Base-by-base conservation (phyloP, 768 basidiomycete genomes). In the Polyporus arcularius region DNA sequence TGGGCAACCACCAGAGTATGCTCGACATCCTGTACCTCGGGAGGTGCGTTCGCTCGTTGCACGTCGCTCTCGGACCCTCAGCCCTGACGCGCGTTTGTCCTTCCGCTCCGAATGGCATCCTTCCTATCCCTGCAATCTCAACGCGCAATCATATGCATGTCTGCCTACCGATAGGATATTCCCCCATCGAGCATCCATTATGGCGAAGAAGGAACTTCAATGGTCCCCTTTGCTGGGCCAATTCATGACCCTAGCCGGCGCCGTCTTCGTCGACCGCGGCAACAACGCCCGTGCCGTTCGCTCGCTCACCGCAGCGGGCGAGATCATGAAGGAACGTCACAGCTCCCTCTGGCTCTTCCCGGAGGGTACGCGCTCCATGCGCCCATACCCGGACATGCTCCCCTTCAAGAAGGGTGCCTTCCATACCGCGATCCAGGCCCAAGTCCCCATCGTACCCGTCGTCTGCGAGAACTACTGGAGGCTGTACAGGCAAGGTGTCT, bases 371-470 rank as follows among this genome's bases (percentile, higher is more conserved):
- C 86, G 96, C 39, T 86, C 92, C 46, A 83, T 83, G 58, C 81
- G 82, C 21, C 79, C 87, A 62, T 75, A 80, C 35, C 82, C 89
- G 8, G 81, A 84, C 35, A 75, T 99, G 71, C 80, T 91, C 5
- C 89, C 93, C 3, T 88, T 99, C 80, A 99, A 99, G 81, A 99
- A 98, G 74, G 97, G 97, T 42, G 96, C 94, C 3, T 98, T 98
- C 81, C 95, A 98, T 72, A 83, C 98, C 52, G 97, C 97, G 31
- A 82, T 98, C 28, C 88, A 95, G 74, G 87, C 93, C 12, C 86
- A 90, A 32, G 82, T 98, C 48, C 96, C 97, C 6, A 88, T 99
- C 68, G 83, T 92, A 32, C 96, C 97, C 6, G 83, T 99, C 53
- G 88, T 98, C 2, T 86, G 87, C 53, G 94, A 98, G 78, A 98